phyloP scores from a whole-genome alignment of 176 grass and related monocot species.

The Aegilops longissima region DNA sequence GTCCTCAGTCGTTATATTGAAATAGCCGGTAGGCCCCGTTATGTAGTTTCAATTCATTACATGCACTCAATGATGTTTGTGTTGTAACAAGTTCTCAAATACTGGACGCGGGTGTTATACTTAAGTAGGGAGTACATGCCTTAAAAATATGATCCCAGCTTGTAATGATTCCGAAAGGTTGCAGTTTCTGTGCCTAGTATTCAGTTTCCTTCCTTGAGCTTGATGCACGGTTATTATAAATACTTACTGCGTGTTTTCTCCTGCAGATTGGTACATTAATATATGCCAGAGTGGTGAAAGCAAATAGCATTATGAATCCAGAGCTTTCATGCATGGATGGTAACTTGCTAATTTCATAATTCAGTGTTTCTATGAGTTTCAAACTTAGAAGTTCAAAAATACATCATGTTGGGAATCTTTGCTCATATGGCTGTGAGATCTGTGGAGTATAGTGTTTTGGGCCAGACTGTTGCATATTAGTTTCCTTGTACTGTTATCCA shows the following conservation, averaged over 20 bases:
- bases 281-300: conserved; percentile 88
- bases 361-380: background rate
- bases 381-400: background rate
- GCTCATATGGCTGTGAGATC: background rate
- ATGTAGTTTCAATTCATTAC: conserved; percentile 5
- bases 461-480: background rate
- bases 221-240: conserved; percentile 10
- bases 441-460: background rate
- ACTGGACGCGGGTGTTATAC: background rate
- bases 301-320: conserved; percentile 91
- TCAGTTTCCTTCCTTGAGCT: conserved; percentile 10
- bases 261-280: conserved; percentile 85
- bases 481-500: conserved; percentile 5
- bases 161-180: background rate
- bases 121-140: background rate
- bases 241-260: conserved; percentile 25
- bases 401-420: background rate
- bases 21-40: background rate
- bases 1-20: background rate
- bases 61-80: background rate
- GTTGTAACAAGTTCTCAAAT: conserved; percentile 2
- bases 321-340: conserved; percentile 98
- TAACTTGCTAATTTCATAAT: conserved; percentile 38
- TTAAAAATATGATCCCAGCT: background rate
- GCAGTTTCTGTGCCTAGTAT: background rate